These are phyloP conservation scores for Suaeda aralocaspica DNA, from an alignment of 148 eudicot species.

Conservation along the genomic window DNA sequence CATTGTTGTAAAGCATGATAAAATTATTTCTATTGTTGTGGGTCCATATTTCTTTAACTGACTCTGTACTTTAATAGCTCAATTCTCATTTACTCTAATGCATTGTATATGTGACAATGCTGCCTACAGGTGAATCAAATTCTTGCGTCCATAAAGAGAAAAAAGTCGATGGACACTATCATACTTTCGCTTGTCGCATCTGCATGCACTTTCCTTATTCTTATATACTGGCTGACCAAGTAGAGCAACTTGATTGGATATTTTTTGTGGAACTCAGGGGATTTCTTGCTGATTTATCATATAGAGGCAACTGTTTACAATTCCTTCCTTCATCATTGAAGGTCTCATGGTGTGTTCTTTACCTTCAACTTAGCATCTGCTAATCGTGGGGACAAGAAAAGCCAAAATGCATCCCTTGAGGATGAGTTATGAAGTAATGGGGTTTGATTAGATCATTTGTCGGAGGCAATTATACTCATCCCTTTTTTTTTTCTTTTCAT, in stretches of 20 bases:
- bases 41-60: slow-evolving; percentile 12
- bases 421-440: slow-evolving; percentile 3
- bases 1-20: slow-evolving; percentile 7
- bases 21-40: background rate
- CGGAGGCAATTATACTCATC: background rate
- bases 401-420: slow-evolving; percentile 12
- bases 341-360: slow-evolving; percentile 10
- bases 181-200: slow-evolving; percentile 90
- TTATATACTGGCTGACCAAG: slow-evolving; percentile 88
- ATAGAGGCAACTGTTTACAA: background rate
- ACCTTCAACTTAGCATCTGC: slow-evolving; percentile 19
- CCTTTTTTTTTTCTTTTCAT: background rate
- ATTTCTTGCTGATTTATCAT: slow-evolving; percentile 4
- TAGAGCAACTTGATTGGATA: slow-evolving; percentile 32
- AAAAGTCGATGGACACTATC: slow-evolving; percentile 95
- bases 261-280: slow-evolving; percentile 12
- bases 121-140: slow-evolving; percentile 86
- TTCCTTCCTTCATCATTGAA: slow-evolving; percentile 1
- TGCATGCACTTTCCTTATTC: slow-evolving; percentile 86
- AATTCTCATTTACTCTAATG: slow-evolving; percentile 8
- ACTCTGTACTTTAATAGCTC: background rate
- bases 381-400: slow-evolving; percentile 7
- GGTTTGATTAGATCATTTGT: slow-evolving; percentile 9
- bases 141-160: slow-evolving; percentile 87
- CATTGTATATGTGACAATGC: slow-evolving; percentile 11